phyloP scores from a whole-genome alignment of 202 grass and related monocot genomes.

The Sporobolus alterniflorus region DNA sequence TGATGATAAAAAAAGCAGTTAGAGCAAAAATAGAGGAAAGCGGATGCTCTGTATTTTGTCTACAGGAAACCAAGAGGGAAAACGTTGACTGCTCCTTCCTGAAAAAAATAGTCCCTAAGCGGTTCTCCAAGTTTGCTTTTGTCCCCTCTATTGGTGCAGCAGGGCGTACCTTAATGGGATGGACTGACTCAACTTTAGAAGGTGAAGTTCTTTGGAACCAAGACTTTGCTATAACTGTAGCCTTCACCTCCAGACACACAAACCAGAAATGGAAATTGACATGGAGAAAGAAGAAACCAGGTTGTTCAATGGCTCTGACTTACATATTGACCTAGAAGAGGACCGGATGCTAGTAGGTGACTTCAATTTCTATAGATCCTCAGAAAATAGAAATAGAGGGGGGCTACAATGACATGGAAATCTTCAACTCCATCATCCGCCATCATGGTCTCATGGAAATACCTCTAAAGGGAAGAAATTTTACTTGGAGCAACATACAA shows the following conservation, averaged over 20 bases:
- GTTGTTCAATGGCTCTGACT: neutral
- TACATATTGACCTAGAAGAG: neutral
- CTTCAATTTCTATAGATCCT: too few species aligned
- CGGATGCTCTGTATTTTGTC: too few species aligned
- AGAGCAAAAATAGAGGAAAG: too few species aligned
- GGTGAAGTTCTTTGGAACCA: fast-evolving
- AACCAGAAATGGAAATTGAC: neutral
- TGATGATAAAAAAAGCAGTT: too few species aligned
- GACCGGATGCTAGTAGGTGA: neutral
- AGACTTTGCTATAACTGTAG: neutral
- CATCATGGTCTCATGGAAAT: too few species aligned
- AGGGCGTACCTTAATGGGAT: neutral
- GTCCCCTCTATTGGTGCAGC: neutral
- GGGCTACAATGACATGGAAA: too few species aligned
- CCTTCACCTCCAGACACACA: fast-evolving
- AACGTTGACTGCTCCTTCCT: neutral
- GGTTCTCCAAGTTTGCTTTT: neutral
- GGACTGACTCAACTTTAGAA: neutral
- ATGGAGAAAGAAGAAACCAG: too few species aligned
- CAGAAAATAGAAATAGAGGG: neutral
- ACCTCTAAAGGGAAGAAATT: too few species aligned
- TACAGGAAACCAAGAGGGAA: too few species aligned
- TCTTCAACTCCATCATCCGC: too few species aligned
- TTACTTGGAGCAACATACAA: too few species aligned
- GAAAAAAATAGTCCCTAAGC: neutral